These are phyloP conservation scores for Pseudoturritis turrita DNA, from an alignment of 345 rosid species.

Conservation along the genomic window DNA sequence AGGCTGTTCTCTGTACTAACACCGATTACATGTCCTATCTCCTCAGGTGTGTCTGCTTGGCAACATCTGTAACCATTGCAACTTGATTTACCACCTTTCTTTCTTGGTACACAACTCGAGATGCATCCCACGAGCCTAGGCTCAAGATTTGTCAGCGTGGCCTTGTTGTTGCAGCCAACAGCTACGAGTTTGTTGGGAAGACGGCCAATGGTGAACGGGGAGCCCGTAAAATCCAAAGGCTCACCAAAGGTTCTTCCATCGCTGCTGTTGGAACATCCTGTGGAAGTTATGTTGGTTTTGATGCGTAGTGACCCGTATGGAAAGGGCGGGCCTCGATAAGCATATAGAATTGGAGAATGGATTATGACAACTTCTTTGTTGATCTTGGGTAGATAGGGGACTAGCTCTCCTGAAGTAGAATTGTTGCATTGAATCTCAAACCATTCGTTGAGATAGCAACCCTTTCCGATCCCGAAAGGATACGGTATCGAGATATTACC, in stretches of 20 bases:
- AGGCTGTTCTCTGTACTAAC: neutral
- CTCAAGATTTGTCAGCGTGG: neutral
- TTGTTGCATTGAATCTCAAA: slow-evolving; percentile 20
- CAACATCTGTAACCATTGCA: slow-evolving; percentile 25
- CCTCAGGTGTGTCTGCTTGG: slow-evolving; percentile 8
- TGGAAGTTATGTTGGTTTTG: slow-evolving; percentile 3
- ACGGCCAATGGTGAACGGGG: neutral
- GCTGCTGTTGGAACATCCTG: neutral
- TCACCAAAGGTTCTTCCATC: neutral
- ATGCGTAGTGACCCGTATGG: neutral
- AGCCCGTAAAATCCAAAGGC: neutral
- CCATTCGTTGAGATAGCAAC: slow-evolving; percentile 3
- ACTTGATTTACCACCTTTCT: neutral
- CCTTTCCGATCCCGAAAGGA: slow-evolving; percentile 36
- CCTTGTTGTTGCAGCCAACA: neutral
- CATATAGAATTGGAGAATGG: neutral
- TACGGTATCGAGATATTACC: slow-evolving; percentile 35
- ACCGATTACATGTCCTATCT: neutral
- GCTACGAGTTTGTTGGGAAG: slow-evolving; percentile 23
- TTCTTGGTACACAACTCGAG: neutral
- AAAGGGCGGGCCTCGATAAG: too few species aligned
- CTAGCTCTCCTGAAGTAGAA: neutral
- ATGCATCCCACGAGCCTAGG: neutral
- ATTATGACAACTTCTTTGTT: slow-evolving; percentile 9
- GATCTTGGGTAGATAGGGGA: neutral